Percentiles rank a stretch among this genome's conserved stretches.
Conservation (phyloP, 2,329 filamentous ascomycete genomes). For the Aulographum hederae region DNA sequence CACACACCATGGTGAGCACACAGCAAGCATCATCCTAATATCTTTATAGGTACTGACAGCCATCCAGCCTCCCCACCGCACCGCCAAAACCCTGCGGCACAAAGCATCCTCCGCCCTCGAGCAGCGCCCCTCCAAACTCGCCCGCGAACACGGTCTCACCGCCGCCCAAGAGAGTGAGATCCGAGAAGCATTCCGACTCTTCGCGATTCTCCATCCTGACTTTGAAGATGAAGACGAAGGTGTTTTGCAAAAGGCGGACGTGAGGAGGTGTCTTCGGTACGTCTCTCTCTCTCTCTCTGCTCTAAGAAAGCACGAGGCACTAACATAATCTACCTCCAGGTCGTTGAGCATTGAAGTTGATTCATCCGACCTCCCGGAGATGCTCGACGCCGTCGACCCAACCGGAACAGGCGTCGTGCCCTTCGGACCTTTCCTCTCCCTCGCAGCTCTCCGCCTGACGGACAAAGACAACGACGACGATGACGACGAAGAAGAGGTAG, state of each 20-base stretch:
- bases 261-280: constrained; percentile 34
- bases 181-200: constrained; percentile 73
- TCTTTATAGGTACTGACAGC: too few relatives aligned
- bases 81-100: too few relatives aligned
- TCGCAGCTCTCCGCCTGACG: constrained; percentile 74
- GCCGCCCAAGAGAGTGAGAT: constrained; percentile 79
- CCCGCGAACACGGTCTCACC: constrained; percentile 76
- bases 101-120: too few relatives aligned
- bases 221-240: constrained; percentile 20
- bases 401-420: constrained; percentile 58
- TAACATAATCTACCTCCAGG: constrained; percentile 32
- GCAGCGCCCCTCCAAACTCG: constrained; percentile 51
- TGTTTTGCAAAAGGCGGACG: constrained; percentile 23
- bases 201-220: constrained; percentile 34
- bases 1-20: too few relatives aligned
- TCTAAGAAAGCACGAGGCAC: too few relatives aligned
- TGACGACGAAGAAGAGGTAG: constrained; percentile 9
- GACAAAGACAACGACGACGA: constrained; percentile 8
- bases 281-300: constrained; percentile 11
- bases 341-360: constrained; percentile 62
- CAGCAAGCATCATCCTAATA: too few relatives aligned
- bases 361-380: constrained; percentile 51
- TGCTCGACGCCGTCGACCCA: constrained; percentile 68
- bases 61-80: too few relatives aligned
- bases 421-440: constrained; percentile 69